phyloP scores from a whole-genome alignment of 2,329 filamentous ascomycete genomes.

The Monosporascus sp. region DNA sequence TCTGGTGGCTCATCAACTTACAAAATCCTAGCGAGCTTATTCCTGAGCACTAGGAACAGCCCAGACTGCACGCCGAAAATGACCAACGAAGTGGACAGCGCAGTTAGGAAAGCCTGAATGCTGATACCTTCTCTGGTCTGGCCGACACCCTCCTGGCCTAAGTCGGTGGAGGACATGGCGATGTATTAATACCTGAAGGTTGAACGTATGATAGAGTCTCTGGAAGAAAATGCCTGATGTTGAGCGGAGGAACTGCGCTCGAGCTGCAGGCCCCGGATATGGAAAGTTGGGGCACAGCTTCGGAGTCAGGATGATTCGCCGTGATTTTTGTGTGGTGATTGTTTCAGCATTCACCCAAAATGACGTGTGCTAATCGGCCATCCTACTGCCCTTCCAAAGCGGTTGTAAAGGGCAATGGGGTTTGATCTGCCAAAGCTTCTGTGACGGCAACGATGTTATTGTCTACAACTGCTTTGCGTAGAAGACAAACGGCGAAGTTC shows the following conservation, averaged over 20 bases:
- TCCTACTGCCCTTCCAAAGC: background rate
- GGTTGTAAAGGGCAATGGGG: background rate
- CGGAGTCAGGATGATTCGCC: background rate
- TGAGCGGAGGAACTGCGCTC: background rate
- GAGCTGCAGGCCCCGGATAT: background rate
- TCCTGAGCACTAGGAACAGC: conserved; percentile 71
- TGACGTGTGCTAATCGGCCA: background rate
- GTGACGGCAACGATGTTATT: no score
- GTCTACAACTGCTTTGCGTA: no score
- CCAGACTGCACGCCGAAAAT: conserved; percentile 61
- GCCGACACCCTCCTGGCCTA: background rate
- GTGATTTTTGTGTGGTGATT: background rate
- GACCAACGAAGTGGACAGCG: conserved; percentile 56
- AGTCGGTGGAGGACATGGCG: background rate
- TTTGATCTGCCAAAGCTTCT: background rate
- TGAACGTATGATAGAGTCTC: no score
- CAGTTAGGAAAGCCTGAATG: conserved; percentile 58
- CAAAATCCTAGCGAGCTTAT: conserved; percentile 80
- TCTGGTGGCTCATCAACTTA: conserved; percentile 37
- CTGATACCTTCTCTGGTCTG: conserved; percentile 33
- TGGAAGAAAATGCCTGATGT: no score
- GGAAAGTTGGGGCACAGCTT: background rate
- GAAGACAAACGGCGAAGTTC: no score
- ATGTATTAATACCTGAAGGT: background rate
- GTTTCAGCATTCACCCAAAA: background rate